Evolutionary conservation across 169 alveolate species (phyloP).

Genomic region (Plasmodium ovale): DNA sequence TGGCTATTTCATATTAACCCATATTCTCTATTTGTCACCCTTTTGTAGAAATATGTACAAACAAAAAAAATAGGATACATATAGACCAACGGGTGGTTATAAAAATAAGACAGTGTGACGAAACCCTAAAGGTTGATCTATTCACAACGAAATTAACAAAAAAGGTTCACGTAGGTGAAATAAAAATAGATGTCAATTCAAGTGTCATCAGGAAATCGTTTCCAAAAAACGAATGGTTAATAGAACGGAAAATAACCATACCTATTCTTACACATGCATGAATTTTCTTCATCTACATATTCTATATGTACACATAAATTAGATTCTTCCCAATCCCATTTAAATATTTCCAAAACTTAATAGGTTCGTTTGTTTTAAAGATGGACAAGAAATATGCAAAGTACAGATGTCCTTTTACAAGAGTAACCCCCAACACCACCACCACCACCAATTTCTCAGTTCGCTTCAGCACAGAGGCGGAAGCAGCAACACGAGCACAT

Average conservation of each 20-base stretch:
- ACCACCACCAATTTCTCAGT: too few species aligned
- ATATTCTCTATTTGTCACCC: background rate
- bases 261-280: too few species aligned
- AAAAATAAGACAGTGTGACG: slow-evolving; percentile 76
- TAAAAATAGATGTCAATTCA: slow-evolving; percentile 66
- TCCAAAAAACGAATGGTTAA: slow-evolving; percentile 75
- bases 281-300: background rate
- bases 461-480: too few species aligned
- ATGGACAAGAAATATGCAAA: slow-evolving; percentile 77
- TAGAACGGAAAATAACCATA: background rate
- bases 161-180: slow-evolving; percentile 72
- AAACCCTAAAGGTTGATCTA: slow-evolving; percentile 36
- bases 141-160: slow-evolving; percentile 75
- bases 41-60: slow-evolving; percentile 48
- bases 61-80: slow-evolving; percentile 73
- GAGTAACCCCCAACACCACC: slow-evolving; percentile 20
- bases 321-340: background rate
- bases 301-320: background rate
- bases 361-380: slow-evolving; percentile 76
- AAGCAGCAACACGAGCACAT: too few species aligned
- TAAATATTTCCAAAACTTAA: background rate
- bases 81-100: slow-evolving; percentile 65
- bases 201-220: slow-evolving; percentile 48
- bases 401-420: slow-evolving; percentile 72
- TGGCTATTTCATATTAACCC: background rate